A percentile compares a stretch with the other conserved stretches of the same genome.
Evolutionary conservation across 306 rosid species (phyloP).

Genomic region (Casuarina glauca): DNA sequence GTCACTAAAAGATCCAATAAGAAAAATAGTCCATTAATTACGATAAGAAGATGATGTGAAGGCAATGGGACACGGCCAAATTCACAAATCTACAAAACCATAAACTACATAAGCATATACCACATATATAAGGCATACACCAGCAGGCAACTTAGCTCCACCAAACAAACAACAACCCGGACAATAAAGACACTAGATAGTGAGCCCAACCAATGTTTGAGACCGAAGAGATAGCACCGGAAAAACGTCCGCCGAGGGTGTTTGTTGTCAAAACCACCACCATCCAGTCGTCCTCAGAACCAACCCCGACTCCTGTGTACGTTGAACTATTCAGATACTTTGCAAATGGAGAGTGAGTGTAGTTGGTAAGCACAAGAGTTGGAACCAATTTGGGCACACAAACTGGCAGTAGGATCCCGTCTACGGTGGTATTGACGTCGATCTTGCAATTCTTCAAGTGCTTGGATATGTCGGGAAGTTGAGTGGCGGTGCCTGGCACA

Average conservation of each 20-base stretch:
- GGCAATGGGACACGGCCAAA: background rate
- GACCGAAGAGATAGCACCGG: constrained; percentile 39
- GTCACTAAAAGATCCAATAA: background rate
- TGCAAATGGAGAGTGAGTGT: constrained; percentile 29
- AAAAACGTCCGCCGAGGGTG: constrained; percentile 42
- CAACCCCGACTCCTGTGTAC: constrained; percentile 63
- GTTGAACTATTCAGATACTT: constrained; percentile 56
- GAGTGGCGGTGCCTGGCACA: constrained; percentile 19
- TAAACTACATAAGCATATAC: background rate
- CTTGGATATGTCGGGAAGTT: constrained; percentile 35
- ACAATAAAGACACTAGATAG: constrained; percentile 17
- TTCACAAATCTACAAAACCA: constrained; percentile 18
- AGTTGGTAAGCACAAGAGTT: constrained; percentile 36
- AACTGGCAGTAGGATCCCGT: constrained; percentile 57
- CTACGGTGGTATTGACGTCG: constrained; percentile 42
- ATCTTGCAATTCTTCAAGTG: constrained; percentile 45
- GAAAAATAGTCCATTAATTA: background rate
- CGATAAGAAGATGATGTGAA: background rate
- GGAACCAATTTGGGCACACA: constrained; percentile 43
- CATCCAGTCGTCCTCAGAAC: constrained; percentile 70
- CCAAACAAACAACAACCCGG: constrained; percentile 7
- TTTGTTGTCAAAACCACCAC: constrained; percentile 56
- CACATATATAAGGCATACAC: background rate
- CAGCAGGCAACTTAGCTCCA: background rate
- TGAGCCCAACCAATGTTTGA: constrained; percentile 8